Evolutionary conservation across 2,329 filamentous ascomycete genomes (phyloP).

Genomic region (Triangularia setosa): DNA sequence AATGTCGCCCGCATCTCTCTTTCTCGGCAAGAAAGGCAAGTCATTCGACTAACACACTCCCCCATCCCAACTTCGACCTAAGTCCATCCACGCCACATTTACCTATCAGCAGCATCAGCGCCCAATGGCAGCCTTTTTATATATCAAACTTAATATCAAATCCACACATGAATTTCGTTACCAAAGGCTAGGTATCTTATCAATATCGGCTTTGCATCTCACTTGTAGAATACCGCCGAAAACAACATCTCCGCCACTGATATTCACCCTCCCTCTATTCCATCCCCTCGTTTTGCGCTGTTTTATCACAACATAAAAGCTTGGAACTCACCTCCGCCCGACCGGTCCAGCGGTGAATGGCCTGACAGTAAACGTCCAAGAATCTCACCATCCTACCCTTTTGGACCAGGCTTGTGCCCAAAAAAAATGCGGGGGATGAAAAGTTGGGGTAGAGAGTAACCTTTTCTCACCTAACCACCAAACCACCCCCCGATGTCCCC

Average conservation of each 20-base stretch:
- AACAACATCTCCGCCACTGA: background rate
- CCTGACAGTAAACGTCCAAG: background rate
- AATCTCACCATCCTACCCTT: background rate
- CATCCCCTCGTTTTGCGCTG: background rate
- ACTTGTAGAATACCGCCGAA: background rate
- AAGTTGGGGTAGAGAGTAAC: too few species aligned
- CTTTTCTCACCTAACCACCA: background rate
- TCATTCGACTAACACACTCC: background rate
- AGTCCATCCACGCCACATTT: background rate
- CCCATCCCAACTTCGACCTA: background rate
- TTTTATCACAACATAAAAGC: background rate
- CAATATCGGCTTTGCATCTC: too few species aligned
- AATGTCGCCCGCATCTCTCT: background rate
- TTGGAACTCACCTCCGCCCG: background rate
- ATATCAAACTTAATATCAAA: background rate
- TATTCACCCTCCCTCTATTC: background rate
- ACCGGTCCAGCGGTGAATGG: background rate
- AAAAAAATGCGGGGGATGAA: too few species aligned
- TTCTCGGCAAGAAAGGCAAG: background rate
- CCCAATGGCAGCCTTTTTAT: background rate
- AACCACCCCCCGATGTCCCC: background rate
- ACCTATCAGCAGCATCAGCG: background rate
- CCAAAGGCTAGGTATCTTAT: too few species aligned
- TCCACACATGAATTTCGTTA: background rate
- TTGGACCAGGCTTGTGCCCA: background rate